Evolutionary conservation across 2,329 filamentous ascomycete genomes (phyloP).

Genomic region (Diaporthe sp.): DNA sequence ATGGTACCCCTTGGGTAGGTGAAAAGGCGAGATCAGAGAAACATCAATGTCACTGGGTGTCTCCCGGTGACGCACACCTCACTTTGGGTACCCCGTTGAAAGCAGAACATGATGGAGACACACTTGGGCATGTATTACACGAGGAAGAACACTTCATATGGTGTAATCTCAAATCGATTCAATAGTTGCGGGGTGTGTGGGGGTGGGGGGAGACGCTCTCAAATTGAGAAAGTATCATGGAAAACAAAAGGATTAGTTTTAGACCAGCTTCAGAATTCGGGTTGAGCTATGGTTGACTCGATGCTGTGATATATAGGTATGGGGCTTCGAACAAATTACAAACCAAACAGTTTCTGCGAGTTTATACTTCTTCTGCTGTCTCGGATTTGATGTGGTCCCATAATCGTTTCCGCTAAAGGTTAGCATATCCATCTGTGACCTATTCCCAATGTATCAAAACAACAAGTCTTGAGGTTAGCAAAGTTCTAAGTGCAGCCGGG

Average conservation of each 20-base stretch:
- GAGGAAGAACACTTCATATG: not conserved
- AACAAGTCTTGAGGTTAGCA: not conserved
- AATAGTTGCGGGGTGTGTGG: too few species aligned
- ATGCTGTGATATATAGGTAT: not conserved
- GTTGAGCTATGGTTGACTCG: too few species aligned
- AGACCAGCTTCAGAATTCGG: not conserved
- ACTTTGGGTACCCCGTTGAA: not conserved
- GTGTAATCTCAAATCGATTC: not conserved
- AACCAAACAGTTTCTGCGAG: not conserved
- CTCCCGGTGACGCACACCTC: not conserved
- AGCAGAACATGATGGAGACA: not conserved
- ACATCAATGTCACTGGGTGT: not conserved
- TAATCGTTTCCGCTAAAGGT: not conserved
- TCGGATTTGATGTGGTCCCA: not conserved
- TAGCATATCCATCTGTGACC: not conserved
- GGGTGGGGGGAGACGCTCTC: too few species aligned
- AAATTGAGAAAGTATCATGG: not conserved
- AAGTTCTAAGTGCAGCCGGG: not conserved
- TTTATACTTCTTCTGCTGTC: not conserved
- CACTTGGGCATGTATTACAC: not conserved
- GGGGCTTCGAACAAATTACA: not conserved
- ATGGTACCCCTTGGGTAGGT: not conserved
- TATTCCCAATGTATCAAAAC: not conserved
- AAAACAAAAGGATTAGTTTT: not conserved
- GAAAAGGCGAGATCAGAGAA: not conserved